Conservation (phyloP, 352 stramenopile species). For the Globisporangium paroecandrum region DNA sequence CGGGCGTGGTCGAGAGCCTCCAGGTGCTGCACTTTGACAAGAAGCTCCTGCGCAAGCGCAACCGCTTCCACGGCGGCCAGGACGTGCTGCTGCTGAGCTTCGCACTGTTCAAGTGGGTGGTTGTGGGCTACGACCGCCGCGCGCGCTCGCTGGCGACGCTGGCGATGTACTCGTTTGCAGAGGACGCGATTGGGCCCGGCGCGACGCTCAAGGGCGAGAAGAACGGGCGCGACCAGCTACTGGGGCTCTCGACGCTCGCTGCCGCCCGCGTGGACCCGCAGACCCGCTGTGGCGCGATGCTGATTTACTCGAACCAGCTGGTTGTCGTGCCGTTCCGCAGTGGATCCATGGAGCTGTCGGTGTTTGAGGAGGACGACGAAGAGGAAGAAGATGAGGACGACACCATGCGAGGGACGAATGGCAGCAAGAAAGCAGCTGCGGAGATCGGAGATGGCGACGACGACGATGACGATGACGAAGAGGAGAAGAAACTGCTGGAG, state of each 20-base stretch:
- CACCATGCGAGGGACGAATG: constrained; percentile 4
- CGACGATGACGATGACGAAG: constrained; percentile 78
- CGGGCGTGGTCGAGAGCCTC: constrained; percentile 65
- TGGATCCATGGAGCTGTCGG: constrained; percentile 71
- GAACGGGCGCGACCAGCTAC: constrained; percentile 68
- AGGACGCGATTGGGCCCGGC: constrained; percentile 77
- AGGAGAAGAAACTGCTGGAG: constrained; percentile 71
- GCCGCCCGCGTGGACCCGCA: constrained; percentile 65
- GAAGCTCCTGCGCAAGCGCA: constrained; percentile 59
- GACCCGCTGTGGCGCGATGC: constrained; percentile 74
- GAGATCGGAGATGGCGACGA: constrained; percentile 23
- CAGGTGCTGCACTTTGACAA: constrained; percentile 72
- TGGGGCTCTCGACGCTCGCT: constrained; percentile 55
- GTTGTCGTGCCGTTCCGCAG: constrained; percentile 79
- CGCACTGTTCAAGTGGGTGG: constrained; percentile 70
- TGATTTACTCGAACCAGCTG: constrained; percentile 81
- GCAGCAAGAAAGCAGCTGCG: constrained; percentile 9
- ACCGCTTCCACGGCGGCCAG: constrained; percentile 64
- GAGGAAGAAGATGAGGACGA: constrained; percentile 60
- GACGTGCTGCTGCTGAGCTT: constrained; percentile 81
- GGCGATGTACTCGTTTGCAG: constrained; percentile 77
- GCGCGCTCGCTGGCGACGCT: constrained; percentile 50
- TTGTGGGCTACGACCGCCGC: constrained; percentile 71
- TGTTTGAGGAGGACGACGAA: constrained; percentile 79
- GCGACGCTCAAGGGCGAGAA: constrained; percentile 79